Percentiles rank a stretch among this genome's conserved stretches.
phyloP scores from a whole-genome alignment of 2,329 filamentous ascomycete species.

The Talaromyces funiculosus region DNA sequence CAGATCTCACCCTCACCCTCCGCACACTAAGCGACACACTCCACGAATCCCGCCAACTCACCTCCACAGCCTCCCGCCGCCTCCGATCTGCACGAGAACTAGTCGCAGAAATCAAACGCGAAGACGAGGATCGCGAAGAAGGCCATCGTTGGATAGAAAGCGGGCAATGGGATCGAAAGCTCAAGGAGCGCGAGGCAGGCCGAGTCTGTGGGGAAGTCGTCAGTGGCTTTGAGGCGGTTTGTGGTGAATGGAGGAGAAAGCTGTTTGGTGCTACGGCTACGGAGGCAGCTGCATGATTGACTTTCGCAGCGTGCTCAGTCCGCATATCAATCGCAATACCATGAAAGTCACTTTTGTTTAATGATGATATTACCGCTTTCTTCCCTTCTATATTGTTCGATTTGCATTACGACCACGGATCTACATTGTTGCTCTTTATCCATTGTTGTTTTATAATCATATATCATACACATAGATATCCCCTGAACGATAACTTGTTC shows the following conservation, averaged over 20 bases:
- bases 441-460: not conserved
- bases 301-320: not conserved
- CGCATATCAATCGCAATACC: not conserved
- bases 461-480: conserved; percentile 11
- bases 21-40: conserved; percentile 84
- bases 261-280: conserved; percentile 49
- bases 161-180: conserved; percentile 74
- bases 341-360: not conserved
- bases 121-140: conserved; percentile 76
- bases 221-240: conserved; percentile 85
- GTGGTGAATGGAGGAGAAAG: conserved; percentile 74
- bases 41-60: conserved; percentile 89
- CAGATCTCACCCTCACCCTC: conserved; percentile 70
- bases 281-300: conserved; percentile 25
- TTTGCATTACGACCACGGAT: not conserved
- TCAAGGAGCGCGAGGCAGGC: conserved; percentile 74
- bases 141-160: conserved; percentile 74
- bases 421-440: not conserved
- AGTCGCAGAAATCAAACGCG: conserved; percentile 75
- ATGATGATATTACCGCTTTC: not conserved
- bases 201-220: conserved; percentile 81
- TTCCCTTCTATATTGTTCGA: not conserved
- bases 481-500: not conserved
- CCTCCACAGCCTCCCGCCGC: conserved; percentile 70
- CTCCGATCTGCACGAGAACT: conserved; percentile 78